Base-by-base conservation (phyloP, 2,329 filamentous ascomycete genomes). In the Aspergillus novoparasiticus region DNA sequence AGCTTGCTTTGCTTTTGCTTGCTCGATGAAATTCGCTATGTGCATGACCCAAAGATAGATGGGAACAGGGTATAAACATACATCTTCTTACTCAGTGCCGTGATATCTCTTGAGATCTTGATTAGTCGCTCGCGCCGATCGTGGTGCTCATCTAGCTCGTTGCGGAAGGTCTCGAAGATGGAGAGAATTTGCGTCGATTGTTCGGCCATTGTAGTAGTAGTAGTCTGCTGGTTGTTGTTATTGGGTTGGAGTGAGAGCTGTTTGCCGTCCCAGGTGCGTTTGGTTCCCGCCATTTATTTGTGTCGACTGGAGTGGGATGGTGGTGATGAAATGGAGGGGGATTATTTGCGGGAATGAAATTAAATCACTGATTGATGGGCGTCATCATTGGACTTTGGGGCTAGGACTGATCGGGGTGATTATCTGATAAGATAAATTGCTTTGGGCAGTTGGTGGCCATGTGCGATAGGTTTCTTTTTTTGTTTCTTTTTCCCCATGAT, bases 81-180 rank as follows among this genome's bases (percentile, higher is more conserved):
- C 93, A 98, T 96, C 82, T 98, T 99, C 84, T 99, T 99, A 79
- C 93, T 97, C 59, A 93, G 83, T 0, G 93, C 93, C 8, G 95
- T 99, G 63, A 99, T 91, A 77, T 99, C 95, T 66, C 94, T 85
- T 10, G 92, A 96, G 2, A 89, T 90, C 82, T 98, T 99, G 74
- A 96, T 91, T 69, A 97, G 88, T 59, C 90, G 87, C 81, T 97
- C 94, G 61, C 93, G 87, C 19, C 95, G 89, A 79, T 98, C 95
- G 78, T 99, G 92, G 76, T 98, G 94, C 79, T 95, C 88, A 74
- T 99, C 95, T 32, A 99, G 84, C 79, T 97, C 94, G 72, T 90
- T 85, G 58, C 94, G 90, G 76, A 98, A 97, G 9, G 78, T 81
- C 77, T 92, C 90, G 76, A 99, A 99, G 85, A 98, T 93, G 68